Evolutionary conservation across 805 yeast genomes (phyloP).

Genomic region (Candida mattraensis): DNA sequence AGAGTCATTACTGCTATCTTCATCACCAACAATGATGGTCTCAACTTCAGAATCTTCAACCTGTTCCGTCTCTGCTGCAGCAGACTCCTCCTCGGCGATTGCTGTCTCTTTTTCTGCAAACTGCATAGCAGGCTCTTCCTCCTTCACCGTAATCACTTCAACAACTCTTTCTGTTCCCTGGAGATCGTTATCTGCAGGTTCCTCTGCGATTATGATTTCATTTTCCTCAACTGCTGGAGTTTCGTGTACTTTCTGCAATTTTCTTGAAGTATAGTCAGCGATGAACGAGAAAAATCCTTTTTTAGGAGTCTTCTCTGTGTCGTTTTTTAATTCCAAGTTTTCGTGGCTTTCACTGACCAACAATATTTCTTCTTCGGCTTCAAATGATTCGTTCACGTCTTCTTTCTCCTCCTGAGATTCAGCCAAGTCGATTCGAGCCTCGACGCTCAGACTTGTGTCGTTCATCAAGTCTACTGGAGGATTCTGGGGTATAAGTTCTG

Average conservation of each 20-base stretch:
- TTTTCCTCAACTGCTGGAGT: no score
- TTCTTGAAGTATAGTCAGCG: neutral
- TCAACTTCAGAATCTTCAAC: constrained; percentile 4
- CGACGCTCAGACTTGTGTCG: no score
- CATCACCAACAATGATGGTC: no score
- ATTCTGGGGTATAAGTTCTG: neutral
- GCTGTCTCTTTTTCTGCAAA: no score
- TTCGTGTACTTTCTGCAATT: neutral
- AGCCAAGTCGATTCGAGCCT: no score
- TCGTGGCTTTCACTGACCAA: no score
- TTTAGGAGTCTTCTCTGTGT: no score
- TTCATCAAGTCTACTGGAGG: neutral
- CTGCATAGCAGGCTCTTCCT: no score
- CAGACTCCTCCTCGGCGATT: constrained; percentile 5
- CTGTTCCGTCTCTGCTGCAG: constrained; percentile 1
- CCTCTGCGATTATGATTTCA: constrained; percentile 1
- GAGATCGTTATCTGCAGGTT: neutral
- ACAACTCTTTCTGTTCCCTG: neutral
- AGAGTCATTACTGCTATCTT: no score
- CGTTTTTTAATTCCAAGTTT: no score
- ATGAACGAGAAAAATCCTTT: constrained; percentile 2
- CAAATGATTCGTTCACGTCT: constrained; percentile 3
- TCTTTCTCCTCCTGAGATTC: constrained; percentile 2
- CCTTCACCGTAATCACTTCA: constrained; percentile 2
- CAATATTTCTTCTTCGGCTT: constrained; percentile 5